Evolutionary conservation across 768 basidiomycete species (phyloP).

Genomic region (Chalciporus sphaerocephalus): DNA sequence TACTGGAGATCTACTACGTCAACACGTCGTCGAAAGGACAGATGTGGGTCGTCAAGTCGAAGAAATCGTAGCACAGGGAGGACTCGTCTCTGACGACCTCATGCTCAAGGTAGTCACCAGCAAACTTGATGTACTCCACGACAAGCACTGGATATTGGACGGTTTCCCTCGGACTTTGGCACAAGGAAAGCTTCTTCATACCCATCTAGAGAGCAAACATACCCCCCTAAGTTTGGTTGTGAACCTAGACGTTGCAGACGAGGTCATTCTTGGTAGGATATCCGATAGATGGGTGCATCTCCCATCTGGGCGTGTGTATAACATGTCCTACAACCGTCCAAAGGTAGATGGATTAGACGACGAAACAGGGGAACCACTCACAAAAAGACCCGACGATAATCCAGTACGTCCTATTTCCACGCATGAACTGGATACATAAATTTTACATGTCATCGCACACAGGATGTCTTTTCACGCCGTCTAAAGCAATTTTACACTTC

Average conservation of each 20-base stretch:
- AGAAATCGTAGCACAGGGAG: conserved; percentile 73
- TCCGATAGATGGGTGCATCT: conserved; percentile 88
- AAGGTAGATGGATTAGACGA: conserved; percentile 79
- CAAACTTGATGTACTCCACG: conserved; percentile 61
- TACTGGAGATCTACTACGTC: conserved; percentile 80
- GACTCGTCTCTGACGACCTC: conserved; percentile 71
- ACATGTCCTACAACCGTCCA: conserved; percentile 82
- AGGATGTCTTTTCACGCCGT: conserved; percentile 79
- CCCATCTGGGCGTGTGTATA: conserved; percentile 87
- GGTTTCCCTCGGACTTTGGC: conserved; percentile 87
- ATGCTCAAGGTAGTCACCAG: conserved; percentile 73
- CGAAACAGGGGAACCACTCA: conserved; percentile 80
- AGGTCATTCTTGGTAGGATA: conserved; percentile 80
- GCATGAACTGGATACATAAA: conserved; percentile 1
- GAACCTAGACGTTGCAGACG: conserved; percentile 85
- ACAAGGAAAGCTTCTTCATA: conserved; percentile 79
- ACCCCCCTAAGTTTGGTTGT: conserved; percentile 75
- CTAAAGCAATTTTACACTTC: conserved; percentile 72
- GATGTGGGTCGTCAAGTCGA: conserved; percentile 72
- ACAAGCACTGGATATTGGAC: conserved; percentile 89
- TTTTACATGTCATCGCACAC: conserved; percentile 6
- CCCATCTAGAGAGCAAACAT: conserved; percentile 58
- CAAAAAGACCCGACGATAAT: conserved; percentile 85
- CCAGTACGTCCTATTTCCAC: conserved; percentile 52
- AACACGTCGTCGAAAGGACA: conserved; percentile 75